A percentile compares a stretch with the other conserved stretches of the same genome.
Conservation (phyloP, 2,329 filamentous ascomycete genomes). For the Ilyonectria robusta region DNA sequence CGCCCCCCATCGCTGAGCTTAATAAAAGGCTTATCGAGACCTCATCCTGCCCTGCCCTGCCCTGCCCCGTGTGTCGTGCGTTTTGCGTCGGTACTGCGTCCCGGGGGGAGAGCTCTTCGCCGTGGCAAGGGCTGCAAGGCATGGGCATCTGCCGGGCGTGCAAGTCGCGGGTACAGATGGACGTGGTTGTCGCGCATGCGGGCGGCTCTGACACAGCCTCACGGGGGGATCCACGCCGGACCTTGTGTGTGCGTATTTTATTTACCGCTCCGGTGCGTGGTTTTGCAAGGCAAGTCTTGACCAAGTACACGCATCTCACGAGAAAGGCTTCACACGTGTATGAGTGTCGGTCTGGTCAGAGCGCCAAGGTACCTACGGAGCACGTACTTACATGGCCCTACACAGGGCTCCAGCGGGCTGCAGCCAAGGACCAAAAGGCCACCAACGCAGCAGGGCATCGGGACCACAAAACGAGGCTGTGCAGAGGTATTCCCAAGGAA, state of each 20-base stretch:
- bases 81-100: neutral
- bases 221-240: neutral
- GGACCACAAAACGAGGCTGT: neutral
- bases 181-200: slow-evolving; percentile 10
- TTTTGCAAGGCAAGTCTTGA: neutral
- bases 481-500: neutral
- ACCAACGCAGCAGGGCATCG: neutral
- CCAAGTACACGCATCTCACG: neutral
- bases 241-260: neutral
- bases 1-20: slow-evolving; percentile 6
- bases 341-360: neutral
- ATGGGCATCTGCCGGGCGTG: neutral
- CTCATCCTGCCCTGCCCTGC: neutral
- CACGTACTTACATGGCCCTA: neutral
- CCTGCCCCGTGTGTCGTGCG: neutral
- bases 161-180: neutral
- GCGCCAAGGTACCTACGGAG: too few relatives aligned
- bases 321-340: neutral
- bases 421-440: neutral
- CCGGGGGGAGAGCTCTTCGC: neutral
- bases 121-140: neutral
- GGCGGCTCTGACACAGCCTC: slow-evolving; percentile 15
- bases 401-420: neutral
- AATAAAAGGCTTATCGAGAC: neutral
- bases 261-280: neutral